Base-by-base conservation (phyloP, 139 green algal species). In the Dunaliella sp. region DNA sequence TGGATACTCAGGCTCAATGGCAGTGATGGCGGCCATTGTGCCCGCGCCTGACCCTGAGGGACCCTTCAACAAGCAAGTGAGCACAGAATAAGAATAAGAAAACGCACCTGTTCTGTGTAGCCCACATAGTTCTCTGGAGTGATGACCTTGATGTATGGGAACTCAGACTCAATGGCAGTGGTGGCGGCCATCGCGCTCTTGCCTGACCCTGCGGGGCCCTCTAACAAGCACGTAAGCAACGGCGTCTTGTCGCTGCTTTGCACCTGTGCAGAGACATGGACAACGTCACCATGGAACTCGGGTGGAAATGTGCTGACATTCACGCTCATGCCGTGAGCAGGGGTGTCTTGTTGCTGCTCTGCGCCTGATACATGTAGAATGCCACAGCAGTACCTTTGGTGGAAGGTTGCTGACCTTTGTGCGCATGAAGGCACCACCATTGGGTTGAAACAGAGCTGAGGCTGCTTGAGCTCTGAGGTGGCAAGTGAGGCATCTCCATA, bases 171-270 rank as follows among this genome's bases (percentile, higher is more conserved):
- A 1, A 98, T 92, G 1, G 94, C 96, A 21, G 97, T 75, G 0
- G 94, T 95, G 36, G 97, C 94, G 22, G 97, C 97, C 32, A 99
- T 92, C 1, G 97, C 97, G 3, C 95, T 98, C 89, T 99, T 99
- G 83, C 97, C 97, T 31, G 90, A 94, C 57, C 97, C 97, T 3
- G 77, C 84, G 24, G 93, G 90, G 0, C 97, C 97, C 84, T 99
- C 96, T 34, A 99, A 91, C 38, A 99, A 85, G 57, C 91, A 94
- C 2, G 94, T 95, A 25, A 99, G 77, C 86, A 99, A 85, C 12
- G 96, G 96, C 24, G 96, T 99, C 85, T 96, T 94, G 2, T 95
- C 94, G 87, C 93, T 97, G 58, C 86, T 88, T 31, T 89, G 48
- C 1, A 97, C 95, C 92, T 98, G 88, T 37, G 87, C 25, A 37